Base-by-base conservation (phyloP, 2,329 filamentous ascomycete species). In the Sarocladium kiliense region DNA sequence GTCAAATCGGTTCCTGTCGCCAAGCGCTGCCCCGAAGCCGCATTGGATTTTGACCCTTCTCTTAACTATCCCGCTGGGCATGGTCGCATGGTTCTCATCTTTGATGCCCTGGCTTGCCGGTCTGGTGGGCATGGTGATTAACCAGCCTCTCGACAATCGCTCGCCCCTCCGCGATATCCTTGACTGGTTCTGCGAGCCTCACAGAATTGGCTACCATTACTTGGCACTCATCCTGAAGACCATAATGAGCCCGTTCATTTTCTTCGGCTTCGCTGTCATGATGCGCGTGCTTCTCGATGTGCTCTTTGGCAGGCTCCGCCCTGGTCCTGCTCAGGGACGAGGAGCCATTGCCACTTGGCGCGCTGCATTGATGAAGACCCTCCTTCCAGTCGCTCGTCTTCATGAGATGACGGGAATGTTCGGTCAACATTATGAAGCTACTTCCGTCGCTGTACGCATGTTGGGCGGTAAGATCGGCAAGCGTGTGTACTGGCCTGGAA, bases 401-500 rank as follows among this genome's bases (percentile, higher is more conserved):
- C 74, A 77, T 58, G 71, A 75, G 19, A 60, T 82, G 53, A 79
- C 77, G 0, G 69, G 71, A 30, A 66, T 82, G 19, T 77, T 81
- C 56, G 80, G 80, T 7, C 71, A 73, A 26, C 80, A 82, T 60
- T 82, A 83, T 60, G 79, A 81, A 58, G 71, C 74, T 10, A 82
- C 79, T 1, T 81, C 78, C 0, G 65, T 77, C 39, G 71, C 77
- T 1, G 66, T 80, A 7, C 71, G 80, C 14, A 66, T 76, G 55
- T 66, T 82, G 18, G 80, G 79, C n/a, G 76, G 73, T 14, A 76
- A 73, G 61, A 71, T 81, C 39, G 80, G 80, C 23, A 71, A 73
- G 61, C 72, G 76, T 3, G 74, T 82, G 0, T 82, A 82, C 63
- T 82, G 80, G 80, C 80, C 79, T 2, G 79, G 79, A 9, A 80